A percentile compares a stretch with the other conserved stretches of the same genome.
phyloP scores from a whole-genome alignment of 148 eudicot genomes.

The Polygonum aviculare region DNA sequence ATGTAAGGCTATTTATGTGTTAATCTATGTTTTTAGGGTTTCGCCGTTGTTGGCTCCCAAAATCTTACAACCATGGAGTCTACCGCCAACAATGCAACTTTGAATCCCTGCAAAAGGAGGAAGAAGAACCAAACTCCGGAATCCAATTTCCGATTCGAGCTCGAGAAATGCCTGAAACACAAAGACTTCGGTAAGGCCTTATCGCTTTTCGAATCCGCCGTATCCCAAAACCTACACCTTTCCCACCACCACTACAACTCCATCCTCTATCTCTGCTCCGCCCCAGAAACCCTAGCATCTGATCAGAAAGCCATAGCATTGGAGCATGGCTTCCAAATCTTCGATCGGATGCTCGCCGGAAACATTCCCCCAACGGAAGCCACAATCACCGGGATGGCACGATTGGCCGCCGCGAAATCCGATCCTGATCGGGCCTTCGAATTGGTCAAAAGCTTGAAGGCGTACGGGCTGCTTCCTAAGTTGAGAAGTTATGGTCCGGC shows the following conservation, averaged over 20 bases:
- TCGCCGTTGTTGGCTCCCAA: neutral
- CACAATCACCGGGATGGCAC: conserved; percentile 61
- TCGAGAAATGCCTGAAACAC: conserved; percentile 42
- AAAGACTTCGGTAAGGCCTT: conserved; percentile 37
- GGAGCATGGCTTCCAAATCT: conserved; percentile 42
- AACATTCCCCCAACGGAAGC: conserved; percentile 64
- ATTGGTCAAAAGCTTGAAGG: conserved; percentile 39
- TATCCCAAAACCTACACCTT: conserved; percentile 32
- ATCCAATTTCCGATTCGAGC: conserved; percentile 38
- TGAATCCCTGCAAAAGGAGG: conserved; percentile 15
- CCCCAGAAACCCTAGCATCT: conserved; percentile 22
- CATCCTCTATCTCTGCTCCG: conserved; percentile 49
- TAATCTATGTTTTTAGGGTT: neutral
- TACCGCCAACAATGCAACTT: neutral
- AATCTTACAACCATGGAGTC: neutral
- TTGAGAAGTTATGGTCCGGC: conserved; percentile 72
- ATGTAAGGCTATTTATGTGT: no score
- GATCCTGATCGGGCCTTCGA: conserved; percentile 60
- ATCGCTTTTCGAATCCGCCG: conserved; percentile 43
- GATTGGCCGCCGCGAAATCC: conserved; percentile 52
- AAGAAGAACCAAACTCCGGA: conserved; percentile 41
- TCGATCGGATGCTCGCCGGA: conserved; percentile 33
- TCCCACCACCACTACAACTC: conserved; percentile 45
- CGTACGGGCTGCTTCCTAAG: conserved; percentile 31
- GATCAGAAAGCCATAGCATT: conserved; percentile 23